Conservation (phyloP, 192 early-diverging fungal species). For the Coemansia sp. region DNA sequence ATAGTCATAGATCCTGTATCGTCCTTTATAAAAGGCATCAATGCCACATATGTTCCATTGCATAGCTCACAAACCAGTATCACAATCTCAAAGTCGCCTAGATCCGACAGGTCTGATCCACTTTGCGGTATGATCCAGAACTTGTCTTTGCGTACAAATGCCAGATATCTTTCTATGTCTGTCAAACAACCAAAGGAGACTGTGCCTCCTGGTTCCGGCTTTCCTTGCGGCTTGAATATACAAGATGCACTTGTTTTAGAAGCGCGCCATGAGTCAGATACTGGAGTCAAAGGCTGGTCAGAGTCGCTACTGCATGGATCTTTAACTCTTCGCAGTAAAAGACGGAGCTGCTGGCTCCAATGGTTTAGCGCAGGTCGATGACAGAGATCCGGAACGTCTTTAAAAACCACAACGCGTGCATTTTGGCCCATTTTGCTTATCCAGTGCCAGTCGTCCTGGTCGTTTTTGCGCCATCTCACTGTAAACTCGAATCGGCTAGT, state of each 20-base stretch:
- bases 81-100: slow-evolving; percentile 15
- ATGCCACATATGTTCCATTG: slow-evolving; percentile 18
- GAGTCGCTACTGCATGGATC: neutral
- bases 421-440: slow-evolving; percentile 26
- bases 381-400: neutral
- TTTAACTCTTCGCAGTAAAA: neutral
- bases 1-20: neutral
- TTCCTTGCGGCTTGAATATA: slow-evolving; percentile 9
- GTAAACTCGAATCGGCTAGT: slow-evolving; percentile 40
- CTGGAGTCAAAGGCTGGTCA: neutral
- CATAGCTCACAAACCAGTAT: slow-evolving; percentile 21
- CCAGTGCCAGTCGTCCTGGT: slow-evolving; percentile 28
- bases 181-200: slow-evolving; percentile 22
- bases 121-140: slow-evolving; percentile 36
- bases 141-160: slow-evolving; percentile 36
- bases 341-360: slow-evolving; percentile 31
- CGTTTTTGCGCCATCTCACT: slow-evolving; percentile 27
- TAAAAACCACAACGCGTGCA: slow-evolving; percentile 24
- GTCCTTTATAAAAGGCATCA: slow-evolving; percentile 29
- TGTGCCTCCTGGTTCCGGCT: neutral
- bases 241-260: slow-evolving; percentile 31
- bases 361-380: slow-evolving; percentile 10
- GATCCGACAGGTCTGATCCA: slow-evolving; percentile 5
- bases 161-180: slow-evolving; percentile 21
- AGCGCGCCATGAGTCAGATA: slow-evolving; percentile 37